Conservation (phyloP, 352 stramenopile genomes). For the Phytopythium delawarense region DNA sequence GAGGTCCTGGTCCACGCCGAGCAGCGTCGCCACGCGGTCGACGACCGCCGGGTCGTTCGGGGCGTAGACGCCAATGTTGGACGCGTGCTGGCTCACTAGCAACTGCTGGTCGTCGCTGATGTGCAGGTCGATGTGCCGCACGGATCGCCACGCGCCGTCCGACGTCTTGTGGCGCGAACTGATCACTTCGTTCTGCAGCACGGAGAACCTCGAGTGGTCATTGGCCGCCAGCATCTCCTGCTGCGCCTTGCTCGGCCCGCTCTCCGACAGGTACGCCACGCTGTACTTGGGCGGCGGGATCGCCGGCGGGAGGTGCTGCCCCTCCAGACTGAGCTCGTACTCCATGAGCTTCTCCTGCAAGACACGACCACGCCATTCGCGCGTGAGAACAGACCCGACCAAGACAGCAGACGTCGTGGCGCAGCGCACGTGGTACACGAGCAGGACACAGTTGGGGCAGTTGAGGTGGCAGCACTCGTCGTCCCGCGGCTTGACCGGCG, state of each 20-base stretch:
- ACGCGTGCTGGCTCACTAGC: slow-evolving; percentile 50
- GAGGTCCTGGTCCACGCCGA: slow-evolving; percentile 52
- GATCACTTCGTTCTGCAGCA: slow-evolving; percentile 56
- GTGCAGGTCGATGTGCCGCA: slow-evolving; percentile 65
- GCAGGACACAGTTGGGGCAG: slow-evolving; percentile 84
- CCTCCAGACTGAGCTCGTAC: slow-evolving; percentile 67
- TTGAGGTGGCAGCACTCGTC: slow-evolving; percentile 84
- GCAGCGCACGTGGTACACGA: slow-evolving; percentile 71
- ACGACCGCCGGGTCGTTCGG: slow-evolving; percentile 52
- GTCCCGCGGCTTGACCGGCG: slow-evolving; percentile 60
- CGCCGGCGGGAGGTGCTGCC: slow-evolving; percentile 15
- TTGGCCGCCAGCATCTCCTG: slow-evolving; percentile 27
- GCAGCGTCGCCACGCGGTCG: slow-evolving; percentile 39
- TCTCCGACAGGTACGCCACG: slow-evolving; percentile 33
- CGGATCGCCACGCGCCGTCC: slow-evolving; percentile 51
- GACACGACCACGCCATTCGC: neutral
- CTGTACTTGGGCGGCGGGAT: slow-evolving; percentile 38
- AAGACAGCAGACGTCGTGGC: neutral
- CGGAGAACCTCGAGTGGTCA: slow-evolving; percentile 39
- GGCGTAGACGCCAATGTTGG: slow-evolving; percentile 78
- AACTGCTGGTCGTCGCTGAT: slow-evolving; percentile 42
- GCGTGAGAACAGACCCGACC: neutral
- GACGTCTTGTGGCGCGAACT: slow-evolving; percentile 48
- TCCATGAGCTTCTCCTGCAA: slow-evolving; percentile 77
- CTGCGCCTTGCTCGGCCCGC: slow-evolving; percentile 15